Evolutionary conservation across 371 early-diverging fungal species (phyloP), one percentile per base, ranked within the genome.

Genomic region (Mortierella sp.): DNA sequence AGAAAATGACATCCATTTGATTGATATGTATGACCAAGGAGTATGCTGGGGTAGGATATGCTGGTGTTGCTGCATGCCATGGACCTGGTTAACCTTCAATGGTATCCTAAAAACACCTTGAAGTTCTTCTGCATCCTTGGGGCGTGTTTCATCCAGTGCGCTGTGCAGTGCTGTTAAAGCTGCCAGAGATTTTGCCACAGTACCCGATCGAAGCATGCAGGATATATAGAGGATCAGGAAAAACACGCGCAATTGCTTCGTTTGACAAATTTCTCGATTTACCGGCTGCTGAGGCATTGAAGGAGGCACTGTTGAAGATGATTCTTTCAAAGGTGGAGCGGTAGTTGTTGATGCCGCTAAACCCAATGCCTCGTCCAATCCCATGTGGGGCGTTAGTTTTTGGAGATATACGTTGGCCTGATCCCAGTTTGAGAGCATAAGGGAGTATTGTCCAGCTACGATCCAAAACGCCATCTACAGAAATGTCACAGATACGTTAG

Each of bases 1-100:
- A 6, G 81, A 80, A 35, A 80, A 80, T 10, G 81, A 61, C 75
- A 80, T 75, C 75, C 81, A 80, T 22, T 54, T 67, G 64, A 80
- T 75, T 28, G 58, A 37, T n/a, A 80, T 54, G n/a, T 55, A 57
- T 31, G 68, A 15, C 35, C 53, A 29, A 5, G 60, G 56, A 19
- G 40, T 23, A 15, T 64, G 15, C 10, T 63, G 64, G 19, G 60
- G 51, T 23, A 35, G 47, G 5, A 34, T 2, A 19, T 40, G 26
- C 7, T 29, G 62, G 0, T 2, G 31, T 37, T 65, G 32, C 3
- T 47, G 28, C 5, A 32, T 13, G 4, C 26, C 23, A 32, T 29
- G 29, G 17, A 9, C 10, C 53, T 53, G 53, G 28, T 28, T 23
- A 13, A 17, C 13, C 53, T 70, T 69, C 54, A 80, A 35, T 29